Percentiles rank a stretch among this genome's conserved stretches.
Conservation (phyloP, 2,329 filamentous ascomycete species). For the Aspergillus sp. region DNA sequence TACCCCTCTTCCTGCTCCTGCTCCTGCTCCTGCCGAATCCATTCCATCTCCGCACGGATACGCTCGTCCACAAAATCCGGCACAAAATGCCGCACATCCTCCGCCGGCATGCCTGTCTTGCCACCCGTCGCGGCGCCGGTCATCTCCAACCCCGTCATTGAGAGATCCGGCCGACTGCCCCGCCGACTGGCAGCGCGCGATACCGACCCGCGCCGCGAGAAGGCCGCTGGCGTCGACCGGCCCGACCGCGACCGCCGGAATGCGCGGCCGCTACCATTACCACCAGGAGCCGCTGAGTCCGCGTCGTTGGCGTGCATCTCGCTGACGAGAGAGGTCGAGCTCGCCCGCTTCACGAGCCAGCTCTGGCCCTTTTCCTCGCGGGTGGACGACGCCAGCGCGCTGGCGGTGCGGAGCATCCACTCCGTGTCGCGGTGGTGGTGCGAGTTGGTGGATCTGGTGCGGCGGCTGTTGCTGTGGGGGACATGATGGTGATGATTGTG, state of each 20-base stretch:
- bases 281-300: conserved; percentile 10
- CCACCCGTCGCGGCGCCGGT: background rate
- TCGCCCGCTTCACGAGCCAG: conserved; percentile 57
- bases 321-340: conserved; percentile 52
- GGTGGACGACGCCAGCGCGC: conserved; percentile 55
- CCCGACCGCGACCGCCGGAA: conserved; percentile 33
- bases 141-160: conserved; percentile 17
- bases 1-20: conserved; percentile 16
- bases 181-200: conserved; percentile 27
- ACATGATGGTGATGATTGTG: conserved; percentile 10
- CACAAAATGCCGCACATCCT: conserved; percentile 19
- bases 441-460: conserved; percentile 3
- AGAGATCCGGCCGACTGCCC: conserved; percentile 23
- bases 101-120: conserved; percentile 6
- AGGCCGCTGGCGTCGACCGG: conserved; percentile 32
- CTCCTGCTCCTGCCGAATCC: conserved; percentile 23
- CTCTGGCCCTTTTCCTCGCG: conserved; percentile 62
- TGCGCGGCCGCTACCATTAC: conserved; percentile 19
- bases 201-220: conserved; percentile 30
- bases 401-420: conserved; percentile 59
- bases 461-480: conserved; percentile 13
- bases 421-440: conserved; percentile 42
- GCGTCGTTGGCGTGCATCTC: conserved; percentile 35
- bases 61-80: conserved; percentile 52
- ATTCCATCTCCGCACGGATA: conserved; percentile 39